Evolutionary conservation across 1,139 yeast genomes (phyloP).

Genomic region (Debaryomyces robertsiae): DNA sequence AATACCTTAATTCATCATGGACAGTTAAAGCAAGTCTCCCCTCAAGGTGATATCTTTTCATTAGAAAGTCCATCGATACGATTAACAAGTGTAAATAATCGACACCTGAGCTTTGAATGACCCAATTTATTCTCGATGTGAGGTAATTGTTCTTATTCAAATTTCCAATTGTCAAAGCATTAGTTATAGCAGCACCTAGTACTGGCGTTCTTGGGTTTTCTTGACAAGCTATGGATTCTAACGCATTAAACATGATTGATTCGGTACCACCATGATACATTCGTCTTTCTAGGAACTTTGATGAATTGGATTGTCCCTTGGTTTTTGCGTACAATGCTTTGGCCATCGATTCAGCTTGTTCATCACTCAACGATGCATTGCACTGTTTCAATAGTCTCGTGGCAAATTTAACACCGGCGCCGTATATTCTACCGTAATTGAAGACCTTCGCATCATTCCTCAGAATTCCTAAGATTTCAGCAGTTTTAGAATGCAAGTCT

Average conservation of each 20-base stretch:
- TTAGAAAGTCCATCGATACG: constrained; percentile 84
- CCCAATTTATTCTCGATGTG: constrained; percentile 96
- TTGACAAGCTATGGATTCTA: constrained; percentile 85
- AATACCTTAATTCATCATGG: constrained; percentile 90
- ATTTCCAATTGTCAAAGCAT: constrained; percentile 70
- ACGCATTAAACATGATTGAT: constrained; percentile 82
- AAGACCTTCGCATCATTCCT: constrained; percentile 93
- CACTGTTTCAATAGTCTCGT: constrained; percentile 78
- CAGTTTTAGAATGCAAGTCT: constrained; percentile 94
- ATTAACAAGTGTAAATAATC: constrained; percentile 87
- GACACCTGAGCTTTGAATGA: constrained; percentile 97
- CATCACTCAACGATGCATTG: constrained; percentile 68
- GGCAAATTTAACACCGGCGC: constrained; percentile 95
- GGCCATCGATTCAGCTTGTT: constrained; percentile 71
- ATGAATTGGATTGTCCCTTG: constrained; percentile 61
- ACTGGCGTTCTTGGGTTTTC: constrained; percentile 89
- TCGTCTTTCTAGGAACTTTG: constrained; percentile 32
- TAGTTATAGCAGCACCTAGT: constrained; percentile 90
- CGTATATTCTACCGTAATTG: constrained; percentile 96
- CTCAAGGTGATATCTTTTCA: constrained; percentile 62
- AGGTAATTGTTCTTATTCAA: constrained; percentile 68
- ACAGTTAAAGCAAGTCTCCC: constrained; percentile 87
- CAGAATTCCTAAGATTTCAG: constrained; percentile 82
- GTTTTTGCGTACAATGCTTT: constrained; percentile 72
- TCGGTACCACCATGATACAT: constrained; percentile 93